phyloP scores from a whole-genome alignment of 192 early-diverging fungal species.

The Chytriomyces hyalinus region DNA sequence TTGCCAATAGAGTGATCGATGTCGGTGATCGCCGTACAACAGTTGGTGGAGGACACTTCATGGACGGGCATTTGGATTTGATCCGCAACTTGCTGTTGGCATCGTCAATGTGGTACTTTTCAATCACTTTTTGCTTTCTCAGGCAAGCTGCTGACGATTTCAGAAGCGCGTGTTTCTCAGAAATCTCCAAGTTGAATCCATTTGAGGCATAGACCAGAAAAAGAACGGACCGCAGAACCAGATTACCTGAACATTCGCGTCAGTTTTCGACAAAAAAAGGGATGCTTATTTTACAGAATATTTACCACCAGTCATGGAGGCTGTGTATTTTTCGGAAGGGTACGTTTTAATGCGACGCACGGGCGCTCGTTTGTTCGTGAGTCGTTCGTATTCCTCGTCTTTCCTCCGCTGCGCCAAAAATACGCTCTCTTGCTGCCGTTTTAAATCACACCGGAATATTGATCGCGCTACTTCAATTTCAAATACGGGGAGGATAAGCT shows the following conservation, averaged over 20 bases:
- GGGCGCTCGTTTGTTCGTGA: slow-evolving; percentile 41
- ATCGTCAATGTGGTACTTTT: slow-evolving; percentile 34
- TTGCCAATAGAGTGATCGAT: slow-evolving; percentile 43
- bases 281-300: neutral
- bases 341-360: neutral
- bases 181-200: slow-evolving; percentile 33
- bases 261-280: neutral
- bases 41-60: slow-evolving; percentile 47
- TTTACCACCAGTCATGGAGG: slow-evolving; percentile 31
- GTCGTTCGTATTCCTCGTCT: slow-evolving; percentile 36
- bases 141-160: slow-evolving; percentile 25
- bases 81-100: neutral
- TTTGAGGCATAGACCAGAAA: slow-evolving; percentile 28
- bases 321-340: slow-evolving; percentile 27
- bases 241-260: slow-evolving; percentile 29
- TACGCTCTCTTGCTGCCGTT: slow-evolving; percentile 4
- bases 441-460: slow-evolving; percentile 47
- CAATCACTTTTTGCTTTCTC: slow-evolving; percentile 15
- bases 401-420: slow-evolving; percentile 19
- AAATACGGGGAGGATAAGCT: neutral
- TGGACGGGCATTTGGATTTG: neutral
- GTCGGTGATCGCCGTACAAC: slow-evolving; percentile 46
- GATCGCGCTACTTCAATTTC: slow-evolving; percentile 28
- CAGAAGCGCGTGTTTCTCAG: slow-evolving; percentile 24
- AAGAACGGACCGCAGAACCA: slow-evolving; percentile 34